phyloP scores from a whole-genome alignment of 192 early-diverging fungal species.

The Backusella macrospora region DNA sequence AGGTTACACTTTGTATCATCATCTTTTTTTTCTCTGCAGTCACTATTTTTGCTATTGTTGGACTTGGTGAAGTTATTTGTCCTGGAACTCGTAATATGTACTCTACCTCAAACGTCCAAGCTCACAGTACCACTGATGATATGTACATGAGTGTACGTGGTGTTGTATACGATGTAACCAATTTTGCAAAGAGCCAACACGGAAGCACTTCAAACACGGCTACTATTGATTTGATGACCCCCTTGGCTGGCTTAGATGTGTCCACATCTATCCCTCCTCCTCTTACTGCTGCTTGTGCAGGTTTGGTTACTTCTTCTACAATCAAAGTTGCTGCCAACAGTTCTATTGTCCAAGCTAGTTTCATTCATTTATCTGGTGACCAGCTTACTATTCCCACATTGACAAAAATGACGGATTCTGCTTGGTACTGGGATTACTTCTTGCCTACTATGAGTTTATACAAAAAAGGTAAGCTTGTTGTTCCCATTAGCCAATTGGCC shows the following conservation, averaged over 20 bases:
- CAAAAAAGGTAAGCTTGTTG: constrained; percentile 70
- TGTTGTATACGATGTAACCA: constrained; percentile 69
- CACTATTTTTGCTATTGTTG: constrained; percentile 89
- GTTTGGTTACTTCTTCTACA: constrained; percentile 44
- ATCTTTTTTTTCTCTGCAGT: constrained; percentile 79
- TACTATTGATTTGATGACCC: constrained; percentile 43
- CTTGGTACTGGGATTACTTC: constrained; percentile 45
- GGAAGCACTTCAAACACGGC: constrained; percentile 50
- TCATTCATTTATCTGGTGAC: constrained; percentile 38
- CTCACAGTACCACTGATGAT: constrained; percentile 60
- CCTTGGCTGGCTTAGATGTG: constrained; percentile 65
- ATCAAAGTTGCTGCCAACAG: constrained; percentile 38
- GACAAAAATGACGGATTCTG: constrained; percentile 30
- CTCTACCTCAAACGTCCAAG: constrained; percentile 58
- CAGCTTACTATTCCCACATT: constrained; percentile 26
- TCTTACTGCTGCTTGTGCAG: constrained; percentile 57
- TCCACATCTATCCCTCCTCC: constrained; percentile 66
- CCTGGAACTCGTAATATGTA: constrained; percentile 70
- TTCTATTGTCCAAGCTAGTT: constrained; percentile 15
- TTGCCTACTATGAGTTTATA: constrained; percentile 55
- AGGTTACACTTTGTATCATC: constrained; percentile 83
- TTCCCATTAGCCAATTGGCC: constrained; percentile 61
- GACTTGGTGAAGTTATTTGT: constrained; percentile 86
- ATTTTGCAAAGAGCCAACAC: constrained; percentile 63
- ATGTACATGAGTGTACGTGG: constrained; percentile 69